Conservation (phyloP, 257 asterid genomes). For the Striga asiatica region DNA sequence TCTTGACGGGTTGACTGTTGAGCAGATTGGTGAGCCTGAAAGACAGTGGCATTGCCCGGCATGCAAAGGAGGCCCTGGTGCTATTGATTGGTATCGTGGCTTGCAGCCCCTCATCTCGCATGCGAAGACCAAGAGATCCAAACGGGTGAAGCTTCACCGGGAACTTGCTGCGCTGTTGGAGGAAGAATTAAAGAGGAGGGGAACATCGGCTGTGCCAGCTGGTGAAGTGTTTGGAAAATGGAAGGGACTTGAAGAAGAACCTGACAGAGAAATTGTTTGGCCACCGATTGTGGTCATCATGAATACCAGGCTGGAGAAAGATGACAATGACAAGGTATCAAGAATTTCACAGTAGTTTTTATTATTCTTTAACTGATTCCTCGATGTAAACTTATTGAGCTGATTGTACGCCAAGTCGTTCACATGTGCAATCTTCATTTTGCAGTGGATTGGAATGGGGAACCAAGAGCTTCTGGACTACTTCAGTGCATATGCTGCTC, state of each 20-base stretch:
- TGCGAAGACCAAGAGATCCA: slow-evolving; percentile 40
- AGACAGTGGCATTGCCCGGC: slow-evolving; percentile 72
- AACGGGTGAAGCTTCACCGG: slow-evolving; percentile 48
- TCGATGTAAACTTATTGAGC: not conserved
- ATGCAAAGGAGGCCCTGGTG: slow-evolving; percentile 61
- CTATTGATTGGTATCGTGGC: slow-evolving; percentile 55
- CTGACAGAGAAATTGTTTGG: slow-evolving; percentile 46
- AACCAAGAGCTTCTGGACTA: slow-evolving; percentile 41
- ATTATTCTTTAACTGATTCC: not conserved
- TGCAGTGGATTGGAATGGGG: slow-evolving; percentile 71
- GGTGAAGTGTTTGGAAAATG: slow-evolving; percentile 37
- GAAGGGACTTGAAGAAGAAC: slow-evolving; percentile 28
- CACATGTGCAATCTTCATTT: slow-evolving; percentile 5
- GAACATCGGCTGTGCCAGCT: slow-evolving; percentile 35
- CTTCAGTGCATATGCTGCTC: slow-evolving; percentile 28
- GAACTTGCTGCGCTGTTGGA: slow-evolving; percentile 43
- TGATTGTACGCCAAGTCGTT: slow-evolving; percentile 15
- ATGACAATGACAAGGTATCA: slow-evolving; percentile 36
- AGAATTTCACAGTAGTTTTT: slow-evolving; percentile 8
- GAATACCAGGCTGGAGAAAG: slow-evolving; percentile 40
- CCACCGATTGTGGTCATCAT: slow-evolving; percentile 46
- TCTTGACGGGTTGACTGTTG: slow-evolving; percentile 32
- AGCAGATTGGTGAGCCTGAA: slow-evolving; percentile 42
- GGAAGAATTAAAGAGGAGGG: slow-evolving; percentile 37
- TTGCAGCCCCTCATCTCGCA: slow-evolving; percentile 44